Evolutionary conservation across 2,329 filamentous ascomycete species (phyloP).

Genomic region (Talaromyces sp.): DNA sequence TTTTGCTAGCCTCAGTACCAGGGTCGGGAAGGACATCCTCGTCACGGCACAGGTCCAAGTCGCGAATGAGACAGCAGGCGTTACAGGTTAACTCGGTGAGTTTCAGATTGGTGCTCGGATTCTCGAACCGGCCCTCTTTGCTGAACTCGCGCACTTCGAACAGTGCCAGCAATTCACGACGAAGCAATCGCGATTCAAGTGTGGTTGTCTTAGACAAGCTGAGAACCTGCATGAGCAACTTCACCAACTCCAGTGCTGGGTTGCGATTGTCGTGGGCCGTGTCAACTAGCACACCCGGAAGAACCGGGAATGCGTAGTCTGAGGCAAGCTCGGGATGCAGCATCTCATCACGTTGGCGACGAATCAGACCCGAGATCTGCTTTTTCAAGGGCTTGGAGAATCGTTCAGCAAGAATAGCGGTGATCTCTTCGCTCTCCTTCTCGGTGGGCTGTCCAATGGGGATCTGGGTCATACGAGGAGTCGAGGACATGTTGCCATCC

Average conservation of each 20-base stretch:
- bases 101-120: conserved; percentile 75
- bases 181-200: conserved; percentile 81
- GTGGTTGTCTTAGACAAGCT: conserved; percentile 88
- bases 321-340: conserved; percentile 83
- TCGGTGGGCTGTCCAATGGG: conserved; percentile 61
- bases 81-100: conserved; percentile 80
- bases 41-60: conserved; percentile 91
- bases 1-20: conserved; percentile 31
- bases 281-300: conserved; percentile 58
- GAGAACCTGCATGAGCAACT: conserved; percentile 88
- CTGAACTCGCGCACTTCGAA: conserved; percentile 97
- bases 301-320: conserved; percentile 82
- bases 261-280: conserved; percentile 64
- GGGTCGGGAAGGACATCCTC: conserved; percentile 70
- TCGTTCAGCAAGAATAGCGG: conserved; percentile 72
- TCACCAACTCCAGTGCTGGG: conserved; percentile 86
- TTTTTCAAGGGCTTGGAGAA: conserved; percentile 92
- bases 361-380: conserved; percentile 78
- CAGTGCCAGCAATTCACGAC: conserved; percentile 83
- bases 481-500: conserved; percentile 62
- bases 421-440: conserved; percentile 61
- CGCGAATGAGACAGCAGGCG: conserved; percentile 84
- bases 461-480: conserved; percentile 62
- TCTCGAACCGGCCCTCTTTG: conserved; percentile 81
- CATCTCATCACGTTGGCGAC: conserved; percentile 83